Base-by-base conservation (phyloP, 2,329 filamentous ascomycete genomes). In the Trichophyton rubrum region DNA sequence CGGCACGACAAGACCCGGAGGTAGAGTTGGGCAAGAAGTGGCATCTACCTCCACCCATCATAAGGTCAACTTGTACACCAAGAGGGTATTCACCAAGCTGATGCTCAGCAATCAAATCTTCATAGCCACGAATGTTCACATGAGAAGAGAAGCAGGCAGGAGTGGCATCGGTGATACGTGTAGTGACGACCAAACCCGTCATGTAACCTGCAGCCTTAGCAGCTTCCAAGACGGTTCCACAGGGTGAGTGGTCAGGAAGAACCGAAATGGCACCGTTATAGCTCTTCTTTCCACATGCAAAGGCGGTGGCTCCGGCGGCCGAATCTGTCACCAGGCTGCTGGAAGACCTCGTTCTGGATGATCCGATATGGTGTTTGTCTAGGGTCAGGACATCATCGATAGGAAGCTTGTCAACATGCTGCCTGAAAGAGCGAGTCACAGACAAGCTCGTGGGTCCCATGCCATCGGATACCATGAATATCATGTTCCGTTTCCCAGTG, bases 401-500 rank as follows among this genome's bases (percentile, higher is more conserved):
- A 0, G 89, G 85, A n/a, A 95, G 79, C 3, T 81, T 83, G 43
- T 88, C 81, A 60, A 85, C 80, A 66, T 86, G 82, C 73, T 99
- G 93, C 66, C 88, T 85, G 77, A 87, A 99, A 70, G 85, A 88
- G 61, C 93, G 82, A 5, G 93, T 96, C 71, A 99, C 75, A 27
- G 87, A 88, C 59, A 99, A 80, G 67, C 89, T 92, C 7, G 93
- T 89, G 6, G 93, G 93, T 0, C 93, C 93, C 93, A 99, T 99
- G 69, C 93, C 93, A 73, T 99, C 93, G 0, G 90, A 96, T 41
- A 99, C 92, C 93, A 99, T 99, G 79, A 99, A 97, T 68, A 99
- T 87, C 59, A 99, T 80, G 74, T 97, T 99, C 60, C 89, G 83
- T 79, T 97, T 99, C 59, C 85, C 83, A 30, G 68, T 74, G 60